Evolutionary conservation across 106 monocot species (phyloP).

Genomic region (Platanthera zijinensis): DNA sequence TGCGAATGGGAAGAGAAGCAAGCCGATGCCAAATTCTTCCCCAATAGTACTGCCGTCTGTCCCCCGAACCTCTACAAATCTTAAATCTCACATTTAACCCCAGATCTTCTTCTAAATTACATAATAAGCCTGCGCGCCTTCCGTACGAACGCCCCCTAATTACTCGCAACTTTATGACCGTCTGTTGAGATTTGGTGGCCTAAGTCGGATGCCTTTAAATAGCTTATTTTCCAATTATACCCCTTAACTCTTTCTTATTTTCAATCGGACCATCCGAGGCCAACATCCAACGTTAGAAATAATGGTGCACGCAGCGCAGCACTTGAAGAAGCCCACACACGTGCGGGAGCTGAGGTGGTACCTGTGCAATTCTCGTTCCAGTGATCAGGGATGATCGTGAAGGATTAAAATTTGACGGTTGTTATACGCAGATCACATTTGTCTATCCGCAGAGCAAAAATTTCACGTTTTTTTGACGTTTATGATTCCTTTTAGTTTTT

Average conservation of each 20-base stretch:
- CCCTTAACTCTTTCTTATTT: neutral
- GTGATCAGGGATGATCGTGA: too few species aligned
- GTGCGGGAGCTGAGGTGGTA: neutral
- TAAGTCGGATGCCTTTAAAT: neutral
- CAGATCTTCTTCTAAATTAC: neutral
- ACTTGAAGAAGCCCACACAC: neutral
- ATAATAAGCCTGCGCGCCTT: neutral
- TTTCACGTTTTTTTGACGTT: too few species aligned
- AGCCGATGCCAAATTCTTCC: neutral
- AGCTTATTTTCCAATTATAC: neutral
- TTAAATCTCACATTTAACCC: neutral
- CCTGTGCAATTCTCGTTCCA: too few species aligned
- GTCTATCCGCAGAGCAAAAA: too few species aligned
- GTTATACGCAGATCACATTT: too few species aligned
- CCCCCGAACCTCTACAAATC: neutral
- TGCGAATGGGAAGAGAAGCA: neutral
- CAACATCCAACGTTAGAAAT: neutral
- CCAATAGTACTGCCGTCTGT: neutral
- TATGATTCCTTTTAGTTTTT: too few species aligned
- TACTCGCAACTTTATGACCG: slow-evolving; percentile 1
- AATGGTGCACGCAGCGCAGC: neutral
- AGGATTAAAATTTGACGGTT: too few species aligned
- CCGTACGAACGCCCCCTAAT: slow-evolving; percentile 2
- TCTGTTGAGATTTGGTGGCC: slow-evolving; percentile 1
- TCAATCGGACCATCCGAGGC: neutral